phyloP scores from a whole-genome alignment of 768 basidiomycete species.

The Russula emetica region DNA sequence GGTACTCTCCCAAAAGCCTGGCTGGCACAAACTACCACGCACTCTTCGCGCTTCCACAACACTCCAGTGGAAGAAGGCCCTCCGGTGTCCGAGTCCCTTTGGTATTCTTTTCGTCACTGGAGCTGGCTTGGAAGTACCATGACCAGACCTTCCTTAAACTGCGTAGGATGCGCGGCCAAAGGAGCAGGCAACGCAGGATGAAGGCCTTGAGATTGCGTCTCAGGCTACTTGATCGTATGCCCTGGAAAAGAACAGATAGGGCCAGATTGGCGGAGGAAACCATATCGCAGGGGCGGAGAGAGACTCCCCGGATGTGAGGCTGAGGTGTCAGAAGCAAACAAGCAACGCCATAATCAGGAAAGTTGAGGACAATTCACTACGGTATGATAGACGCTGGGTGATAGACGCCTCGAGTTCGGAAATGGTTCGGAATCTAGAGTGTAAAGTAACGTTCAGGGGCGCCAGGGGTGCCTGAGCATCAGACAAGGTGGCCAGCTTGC shows the following conservation, averaged over 20 bases:
- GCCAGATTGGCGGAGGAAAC: not conserved
- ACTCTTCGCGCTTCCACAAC: not conserved
- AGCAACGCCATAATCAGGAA: not conserved
- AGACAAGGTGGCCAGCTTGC: not conserved
- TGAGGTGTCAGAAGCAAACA: not conserved
- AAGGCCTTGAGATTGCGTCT: constrained; percentile 1
- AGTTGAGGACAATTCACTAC: not conserved
- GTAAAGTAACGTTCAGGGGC: not conserved
- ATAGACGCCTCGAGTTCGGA: not conserved
- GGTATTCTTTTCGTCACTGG: not conserved
- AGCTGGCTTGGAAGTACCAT: not conserved
- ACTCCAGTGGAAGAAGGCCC: not conserved
- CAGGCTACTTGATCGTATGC: not conserved
- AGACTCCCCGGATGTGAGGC: not conserved
- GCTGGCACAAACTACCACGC: constrained; percentile 6
- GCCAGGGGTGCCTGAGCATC: too few species aligned
- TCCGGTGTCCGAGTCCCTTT: not conserved
- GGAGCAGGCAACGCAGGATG: constrained; percentile 3
- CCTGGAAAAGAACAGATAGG: not conserved
- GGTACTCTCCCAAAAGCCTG: not conserved
- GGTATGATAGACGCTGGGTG: not conserved
- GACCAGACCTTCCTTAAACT: not conserved
- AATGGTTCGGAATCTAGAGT: not conserved
- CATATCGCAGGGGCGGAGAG: not conserved
- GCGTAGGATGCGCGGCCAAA: not conserved